Evolutionary conservation across 2,329 filamentous ascomycete species (phyloP).

Genomic region (Epichloe coenophiala): DNA sequence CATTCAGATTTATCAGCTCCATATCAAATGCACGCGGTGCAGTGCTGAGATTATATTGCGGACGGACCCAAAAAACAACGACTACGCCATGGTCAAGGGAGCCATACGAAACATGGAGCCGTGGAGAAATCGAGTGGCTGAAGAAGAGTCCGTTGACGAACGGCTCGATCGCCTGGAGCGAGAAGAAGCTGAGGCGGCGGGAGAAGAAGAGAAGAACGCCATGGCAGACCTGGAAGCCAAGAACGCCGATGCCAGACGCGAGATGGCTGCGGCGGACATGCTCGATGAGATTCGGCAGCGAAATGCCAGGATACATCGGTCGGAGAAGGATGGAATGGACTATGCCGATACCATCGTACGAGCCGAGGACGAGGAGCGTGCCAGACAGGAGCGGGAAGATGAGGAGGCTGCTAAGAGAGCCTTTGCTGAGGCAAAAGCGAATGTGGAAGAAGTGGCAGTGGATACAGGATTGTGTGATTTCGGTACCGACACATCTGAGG

Average conservation of each 20-base stretch:
- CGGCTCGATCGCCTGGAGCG: slow-evolving; percentile 69
- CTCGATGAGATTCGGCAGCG: slow-evolving; percentile 86
- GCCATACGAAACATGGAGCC: slow-evolving; percentile 89
- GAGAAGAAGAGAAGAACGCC: slow-evolving; percentile 63
- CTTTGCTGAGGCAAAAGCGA: slow-evolving; percentile 51
- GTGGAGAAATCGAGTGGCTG: slow-evolving; percentile 54
- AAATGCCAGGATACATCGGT: slow-evolving; percentile 76
- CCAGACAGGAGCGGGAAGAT: slow-evolving; percentile 64
- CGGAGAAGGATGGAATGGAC: slow-evolving; percentile 53
- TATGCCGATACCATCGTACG: slow-evolving; percentile 40
- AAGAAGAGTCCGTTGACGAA: slow-evolving; percentile 76
- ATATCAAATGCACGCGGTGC: slow-evolving; percentile 75
- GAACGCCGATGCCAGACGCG: slow-evolving; percentile 78
- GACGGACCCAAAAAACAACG: slow-evolving; percentile 85
- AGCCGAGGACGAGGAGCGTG: slow-evolving; percentile 44
- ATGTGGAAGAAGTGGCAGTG: slow-evolving; percentile 29
- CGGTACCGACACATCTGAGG: slow-evolving; percentile 3
- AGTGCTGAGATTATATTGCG: slow-evolving; percentile 80
- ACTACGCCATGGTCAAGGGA: slow-evolving; percentile 69
- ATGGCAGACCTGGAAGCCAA: slow-evolving; percentile 95
- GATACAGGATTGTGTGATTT: not conserved
- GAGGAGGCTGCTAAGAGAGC: slow-evolving; percentile 67
- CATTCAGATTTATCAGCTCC: slow-evolving; percentile 76
- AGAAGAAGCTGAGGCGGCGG: slow-evolving; percentile 53
- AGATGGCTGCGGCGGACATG: slow-evolving; percentile 95